Conservation (phyloP, 441 rosid genomes). For the Geranium incanum region DNA sequence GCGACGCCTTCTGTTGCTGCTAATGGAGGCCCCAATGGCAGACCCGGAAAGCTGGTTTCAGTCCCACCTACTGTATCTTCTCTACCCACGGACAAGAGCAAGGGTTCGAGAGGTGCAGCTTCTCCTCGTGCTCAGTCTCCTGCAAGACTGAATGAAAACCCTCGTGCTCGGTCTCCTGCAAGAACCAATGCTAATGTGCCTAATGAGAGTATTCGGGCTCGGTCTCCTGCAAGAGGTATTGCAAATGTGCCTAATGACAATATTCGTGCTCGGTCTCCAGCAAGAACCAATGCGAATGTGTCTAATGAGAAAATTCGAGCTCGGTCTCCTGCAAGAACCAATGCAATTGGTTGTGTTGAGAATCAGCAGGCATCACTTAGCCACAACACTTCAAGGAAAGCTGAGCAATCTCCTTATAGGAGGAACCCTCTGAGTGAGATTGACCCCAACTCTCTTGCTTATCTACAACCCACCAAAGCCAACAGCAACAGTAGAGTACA, state of each 20-base stretch:
- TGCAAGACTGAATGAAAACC: no score
- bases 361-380: neutral
- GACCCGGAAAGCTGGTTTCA: conserved; percentile 64
- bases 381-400: neutral
- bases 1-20: no score
- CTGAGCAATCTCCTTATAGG: conserved; percentile 10
- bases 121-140: conserved; percentile 22
- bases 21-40: neutral
- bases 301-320: conserved; percentile 15
- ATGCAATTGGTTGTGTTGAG: neutral
- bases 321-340: conserved; percentile 28
- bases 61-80: conserved; percentile 71
- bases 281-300: neutral
- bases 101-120: conserved; percentile 24
- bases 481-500: neutral
- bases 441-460: conserved; percentile 11
- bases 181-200: no score
- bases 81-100: conserved; percentile 6
- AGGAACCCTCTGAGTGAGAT: conserved; percentile 13
- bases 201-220: no score
- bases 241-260: no score
- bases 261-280: no score
- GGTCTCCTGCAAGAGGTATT: neutral
- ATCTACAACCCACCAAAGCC: no score
- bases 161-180: no score